Evolutionary conservation across 352 stramenopile genomes (phyloP), one percentile per base, ranked within the genome.

Genomic region (Phytophthora tentaculata): DNA sequence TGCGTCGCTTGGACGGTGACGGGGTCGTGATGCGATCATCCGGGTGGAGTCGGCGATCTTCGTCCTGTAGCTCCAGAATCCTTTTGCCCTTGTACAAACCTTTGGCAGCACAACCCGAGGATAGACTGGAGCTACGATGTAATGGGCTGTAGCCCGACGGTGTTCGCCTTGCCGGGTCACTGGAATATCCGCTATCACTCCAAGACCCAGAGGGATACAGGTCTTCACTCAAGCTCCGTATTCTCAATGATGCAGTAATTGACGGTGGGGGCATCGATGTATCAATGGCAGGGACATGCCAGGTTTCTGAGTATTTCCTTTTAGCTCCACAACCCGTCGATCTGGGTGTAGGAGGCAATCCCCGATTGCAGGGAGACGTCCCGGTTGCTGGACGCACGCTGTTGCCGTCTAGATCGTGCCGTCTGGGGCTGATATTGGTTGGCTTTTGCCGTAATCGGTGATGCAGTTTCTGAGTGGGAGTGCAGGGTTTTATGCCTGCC

Each of bases 61-160:
- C 84, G 63, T 94, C 82, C 58, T 90, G 83, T 19, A 94, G 66
- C 52, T 94, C 79, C 22, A 94, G 57, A 20, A 94, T 89, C 10
- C 84, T 75, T 61, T 94, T 94, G 24, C 81, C 83, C 48, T 89
- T 89, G 73, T 81, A 89, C 26, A 77, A 28, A 0, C 70, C 64
- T 19, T 73, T 79, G 8, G 67, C 60, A 1, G 66, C 70, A 35
- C 75, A 77, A 7, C 69, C 69, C 9, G 67, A 74, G 16, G 73
- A 76, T n/a, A 77, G 61, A 35, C 81, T 89, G 16, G 56, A 56
- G 35, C 79, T 84, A 49, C 79, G 67, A 13, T 70, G 67, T n/a
- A 84, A 23, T 23, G 54, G 47, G 24, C 73, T 75, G 50, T 56
- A 65, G 14, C 61, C 56, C 2, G 48, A 47, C 19, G 62, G 43